Base-by-base conservation (phyloP, 2,329 filamentous ascomycete species). In the Apiospora kogelbergensis region DNA sequence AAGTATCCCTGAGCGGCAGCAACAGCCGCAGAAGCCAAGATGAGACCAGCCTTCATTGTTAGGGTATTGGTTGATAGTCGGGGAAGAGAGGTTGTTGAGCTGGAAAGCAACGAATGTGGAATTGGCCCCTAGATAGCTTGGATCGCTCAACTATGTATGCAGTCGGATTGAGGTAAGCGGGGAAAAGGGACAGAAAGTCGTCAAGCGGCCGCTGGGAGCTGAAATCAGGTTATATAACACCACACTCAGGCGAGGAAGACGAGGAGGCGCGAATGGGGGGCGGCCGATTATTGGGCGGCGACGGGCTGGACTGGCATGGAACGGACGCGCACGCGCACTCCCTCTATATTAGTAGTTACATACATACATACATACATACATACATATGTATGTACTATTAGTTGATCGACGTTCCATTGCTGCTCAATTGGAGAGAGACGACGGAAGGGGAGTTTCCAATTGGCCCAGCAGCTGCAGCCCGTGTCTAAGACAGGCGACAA, bases 21-120 rank as follows among this genome's bases (percentile, higher is more conserved):
- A 30, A 65, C 7, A 11, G 63, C 63, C 2, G 63, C n/a, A 3
- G n/a, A 10, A 2, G 63, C 63, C 6, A 65, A 22, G n/a, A 65
- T 44, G 37, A 65, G 37, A 42, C 30, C 41, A 42, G 63, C 37
- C 63, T 65, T 65, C 63, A 65, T 64, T 9, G 48, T 57, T 20
- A 17, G 26, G 7, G 7, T 57, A 33, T 20, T 22, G 20, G 30
- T 37, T 20, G 33, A 37, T n/a, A 20, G 6, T 22, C 30, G 3
- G 37, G 20, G 15, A 30, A 26, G 2, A 20, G 48, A n/a, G 24
- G 15, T 22, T 48, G 30, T 37, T 15, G 9, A 22, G 17, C 5
- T 10, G 3, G 17, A 30, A 17, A 60, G 9, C 3, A 60, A 60
- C 53, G 48, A 57, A 42, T 15, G 26, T 30, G 26, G 15, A 33